phyloP scores from a whole-genome alignment of 371 early-diverging fungal genomes.

The Basidiobolus meristosporus region DNA sequence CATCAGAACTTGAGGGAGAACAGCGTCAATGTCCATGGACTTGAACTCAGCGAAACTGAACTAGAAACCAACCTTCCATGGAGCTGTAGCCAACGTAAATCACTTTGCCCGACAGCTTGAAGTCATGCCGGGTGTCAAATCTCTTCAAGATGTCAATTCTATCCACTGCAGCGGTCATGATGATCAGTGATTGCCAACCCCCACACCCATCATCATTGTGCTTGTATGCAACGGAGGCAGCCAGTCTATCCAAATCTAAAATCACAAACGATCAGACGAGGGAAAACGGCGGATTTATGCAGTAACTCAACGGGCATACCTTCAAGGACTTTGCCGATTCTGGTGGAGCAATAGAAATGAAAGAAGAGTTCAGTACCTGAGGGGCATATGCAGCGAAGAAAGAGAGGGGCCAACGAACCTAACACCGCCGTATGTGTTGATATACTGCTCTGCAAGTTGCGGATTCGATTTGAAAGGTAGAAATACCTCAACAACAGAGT shows the following conservation, averaged over 20 bases:
- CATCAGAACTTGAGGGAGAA: conserved; percentile 28
- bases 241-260: conserved; percentile 70
- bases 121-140: conserved; percentile 39
- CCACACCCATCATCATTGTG: conserved; percentile 44
- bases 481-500: conserved; percentile 59
- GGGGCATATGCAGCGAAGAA: too few species aligned
- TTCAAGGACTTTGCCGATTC: conserved; percentile 42
- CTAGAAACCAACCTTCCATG: conserved; percentile 50
- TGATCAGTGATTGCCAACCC: conserved; percentile 37
- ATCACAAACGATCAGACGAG: background rate
- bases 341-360: conserved; percentile 8
- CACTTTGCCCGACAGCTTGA: conserved; percentile 60
- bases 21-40: background rate
- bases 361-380: background rate
- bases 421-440: conserved; percentile 38
- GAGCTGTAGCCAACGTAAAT: conserved; percentile 74
- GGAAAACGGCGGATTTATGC: background rate
- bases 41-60: background rate
- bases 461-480: conserved; percentile 63
- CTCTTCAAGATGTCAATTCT: conserved; percentile 59
- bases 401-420: conserved; percentile 4
- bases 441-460: conserved; percentile 56
- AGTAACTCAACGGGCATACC: conserved; percentile 16
- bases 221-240: conserved; percentile 59
- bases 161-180: conserved; percentile 84